phyloP scores from a whole-genome alignment of 169 alveolate genomes.

The Cryptosporidium viatorum region DNA sequence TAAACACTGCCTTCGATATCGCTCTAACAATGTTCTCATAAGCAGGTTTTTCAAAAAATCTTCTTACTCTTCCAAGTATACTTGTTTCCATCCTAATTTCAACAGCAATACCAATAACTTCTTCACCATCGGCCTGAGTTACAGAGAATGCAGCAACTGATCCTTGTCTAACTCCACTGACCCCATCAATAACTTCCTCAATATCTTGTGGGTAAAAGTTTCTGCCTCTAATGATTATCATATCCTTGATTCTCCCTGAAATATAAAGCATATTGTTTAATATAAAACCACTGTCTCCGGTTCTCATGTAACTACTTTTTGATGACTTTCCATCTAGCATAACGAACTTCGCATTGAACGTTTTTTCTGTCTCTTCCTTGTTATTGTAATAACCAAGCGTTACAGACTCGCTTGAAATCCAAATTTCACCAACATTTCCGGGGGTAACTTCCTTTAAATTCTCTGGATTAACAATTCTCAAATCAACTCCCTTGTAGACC shows the following conservation, averaged over 20 bases:
- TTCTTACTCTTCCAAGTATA: constrained; percentile 76
- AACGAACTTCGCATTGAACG: constrained; percentile 61
- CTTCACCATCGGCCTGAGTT: constrained; percentile 79
- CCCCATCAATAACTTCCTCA: constrained; percentile 80
- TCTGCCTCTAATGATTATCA: constrained; percentile 82
- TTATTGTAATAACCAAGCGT: constrained; percentile 80
- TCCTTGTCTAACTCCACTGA: constrained; percentile 79
- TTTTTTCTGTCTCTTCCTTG: constrained; percentile 76
- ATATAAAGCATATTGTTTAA: constrained; percentile 79
- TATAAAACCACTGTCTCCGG: constrained; percentile 83
- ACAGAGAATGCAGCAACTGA: constrained; percentile 80
- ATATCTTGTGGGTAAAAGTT: constrained; percentile 83
- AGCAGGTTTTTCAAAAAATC: constrained; percentile 78
- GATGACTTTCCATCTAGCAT: constrained; percentile 75
- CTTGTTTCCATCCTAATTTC: constrained; percentile 80
- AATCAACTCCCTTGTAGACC: constrained; percentile 31
- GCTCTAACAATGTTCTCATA: constrained; percentile 79
- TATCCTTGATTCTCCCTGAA: constrained; percentile 82
- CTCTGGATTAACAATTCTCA: constrained; percentile 82
- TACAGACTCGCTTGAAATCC: constrained; percentile 78
- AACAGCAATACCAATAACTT: constrained; percentile 81
- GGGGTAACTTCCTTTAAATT: constrained; percentile 76
- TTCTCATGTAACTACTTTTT: constrained; percentile 77
- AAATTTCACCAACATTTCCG: constrained; percentile 80
- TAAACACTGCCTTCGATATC: constrained; percentile 76